Base-by-base conservation (phyloP, 306 rosid genomes). In the Geum urbanum region DNA sequence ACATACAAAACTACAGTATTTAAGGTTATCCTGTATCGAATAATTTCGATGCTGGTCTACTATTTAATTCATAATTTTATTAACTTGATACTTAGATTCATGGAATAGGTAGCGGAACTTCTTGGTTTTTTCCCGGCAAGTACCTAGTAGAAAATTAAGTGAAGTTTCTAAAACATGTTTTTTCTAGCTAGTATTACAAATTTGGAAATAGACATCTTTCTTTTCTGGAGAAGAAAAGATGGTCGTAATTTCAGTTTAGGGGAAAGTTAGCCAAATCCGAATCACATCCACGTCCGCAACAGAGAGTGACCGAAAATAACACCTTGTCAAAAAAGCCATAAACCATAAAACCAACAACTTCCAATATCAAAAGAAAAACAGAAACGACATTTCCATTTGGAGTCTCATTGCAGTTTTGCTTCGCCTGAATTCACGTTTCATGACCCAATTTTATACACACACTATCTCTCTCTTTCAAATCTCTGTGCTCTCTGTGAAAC, bases 281-380 rank as follows among this genome's bases (percentile, higher is more conserved):
- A 20, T 69, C 63, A 69, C 6, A 13, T 54, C 63, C 72, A 51
- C 72, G 62, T 68, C 22, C 52, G 52, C 20, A 53, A 20, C 63
- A 7, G 73, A 69, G 15, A 4, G 52, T 54, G 63, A 69, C 72
- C 53, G 9, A 8, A 5, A 13, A 2, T 39, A 37, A 3, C 18
- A 1, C 18, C 19, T 44, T 7, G 7, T 0, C 62, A 22, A 37
- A 53, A 32, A 68, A 52, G 39, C 50, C 2, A 49, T 3, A 68
- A 39, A 12, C 63, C 51, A 69, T 41, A 27, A 20, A 69, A 69
- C 46, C 41, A 43, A 10, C 40, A 67, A 50, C 5, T 16, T 13
- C 13, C 40, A 24, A 22, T 12, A 32, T 32, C 37, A 2, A 24
- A 40, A 11, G 3, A 3, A 7, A 49, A 49, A 67, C 8, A 52